Evolutionary conservation across 305 asterid species (phyloP).

Genomic region (Fraxinus sp.): DNA sequence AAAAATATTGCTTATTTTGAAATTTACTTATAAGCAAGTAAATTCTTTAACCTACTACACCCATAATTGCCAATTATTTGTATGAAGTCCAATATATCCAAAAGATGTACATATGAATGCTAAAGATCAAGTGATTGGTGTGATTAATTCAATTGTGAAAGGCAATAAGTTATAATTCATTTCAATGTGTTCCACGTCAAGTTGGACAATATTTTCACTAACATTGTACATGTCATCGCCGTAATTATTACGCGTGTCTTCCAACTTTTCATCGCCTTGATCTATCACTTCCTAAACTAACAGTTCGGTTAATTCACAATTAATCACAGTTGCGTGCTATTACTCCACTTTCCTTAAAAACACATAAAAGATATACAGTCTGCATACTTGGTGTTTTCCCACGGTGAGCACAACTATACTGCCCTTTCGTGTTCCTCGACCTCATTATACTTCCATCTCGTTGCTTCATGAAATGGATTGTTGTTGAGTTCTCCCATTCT

Average conservation of each 20-base stretch:
- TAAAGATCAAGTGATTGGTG: background rate
- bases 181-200: background rate
- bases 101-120: background rate
- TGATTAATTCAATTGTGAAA: background rate
- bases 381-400: slow-evolving; percentile 63
- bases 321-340: background rate
- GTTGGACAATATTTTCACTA: background rate
- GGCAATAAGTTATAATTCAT: background rate
- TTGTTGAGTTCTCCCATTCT: slow-evolving; percentile 91
- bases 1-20: background rate
- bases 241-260: background rate
- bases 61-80: background rate
- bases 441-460: slow-evolving; percentile 66
- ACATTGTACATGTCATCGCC: background rate
- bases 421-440: slow-evolving; percentile 80
- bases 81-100: background rate
- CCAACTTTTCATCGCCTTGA: background rate
- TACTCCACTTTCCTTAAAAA: background rate
- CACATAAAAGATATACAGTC: background rate
- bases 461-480: slow-evolving; percentile 74
- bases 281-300: background rate
- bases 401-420: slow-evolving; percentile 70
- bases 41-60: background rate
- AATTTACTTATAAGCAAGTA: background rate
- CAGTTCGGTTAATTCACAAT: background rate